Evolutionary conservation across 257 asterid species (phyloP).

Genomic region (Solanum commersonii): DNA sequence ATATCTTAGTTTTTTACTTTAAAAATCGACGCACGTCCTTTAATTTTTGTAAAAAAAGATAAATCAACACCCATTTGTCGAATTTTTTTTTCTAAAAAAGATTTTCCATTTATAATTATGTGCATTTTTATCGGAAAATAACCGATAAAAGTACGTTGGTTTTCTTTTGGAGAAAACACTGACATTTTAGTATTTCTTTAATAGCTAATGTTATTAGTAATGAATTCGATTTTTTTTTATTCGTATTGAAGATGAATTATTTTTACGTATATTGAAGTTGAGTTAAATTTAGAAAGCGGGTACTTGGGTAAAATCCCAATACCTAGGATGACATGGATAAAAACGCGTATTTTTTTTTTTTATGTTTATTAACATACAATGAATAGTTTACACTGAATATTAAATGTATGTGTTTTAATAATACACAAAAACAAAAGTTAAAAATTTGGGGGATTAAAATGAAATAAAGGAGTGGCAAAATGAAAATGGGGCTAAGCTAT

Average conservation of each 20-base stretch:
- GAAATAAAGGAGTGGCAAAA: not conserved
- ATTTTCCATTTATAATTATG: too few species aligned
- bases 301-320: not conserved
- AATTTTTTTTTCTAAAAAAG: too few species aligned
- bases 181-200: not conserved
- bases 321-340: too few species aligned
- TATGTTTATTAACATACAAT: too few species aligned
- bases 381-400: not conserved
- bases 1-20: too few species aligned
- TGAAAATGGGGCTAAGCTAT: not conserved
- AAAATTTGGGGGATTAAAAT: not conserved
- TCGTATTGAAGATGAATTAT: not conserved
- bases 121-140: not conserved
- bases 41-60: not conserved
- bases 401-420: not conserved
- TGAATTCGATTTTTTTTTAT: too few species aligned
- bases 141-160: too few species aligned
- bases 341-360: too few species aligned
- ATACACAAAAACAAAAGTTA: not conserved
- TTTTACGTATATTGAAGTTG: not conserved
- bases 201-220: too few species aligned
- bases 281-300: too few species aligned
- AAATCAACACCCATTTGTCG: not conserved
- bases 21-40: too few species aligned
- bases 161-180: too few species aligned